Base-by-base conservation (phyloP, 345 rosid species). In the Clausena lansium region DNA sequence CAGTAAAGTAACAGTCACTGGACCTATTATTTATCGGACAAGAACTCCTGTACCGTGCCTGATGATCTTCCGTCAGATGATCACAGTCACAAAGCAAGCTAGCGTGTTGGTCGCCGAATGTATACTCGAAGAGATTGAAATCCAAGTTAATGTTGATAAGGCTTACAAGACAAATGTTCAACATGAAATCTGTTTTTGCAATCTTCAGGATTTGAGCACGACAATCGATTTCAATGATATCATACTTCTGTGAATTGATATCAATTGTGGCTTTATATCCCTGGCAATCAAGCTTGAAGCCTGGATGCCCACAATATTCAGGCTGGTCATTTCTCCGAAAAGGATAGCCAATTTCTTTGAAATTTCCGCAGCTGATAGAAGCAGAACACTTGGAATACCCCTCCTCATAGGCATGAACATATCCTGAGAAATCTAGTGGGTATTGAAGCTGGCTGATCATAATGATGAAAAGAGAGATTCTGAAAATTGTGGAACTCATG, bases 291-390 rank as follows among this genome's bases (percentile, higher is more conserved):
- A 80, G 73, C 61, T 64, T 41, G 41, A 73, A 77, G 7, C 39
- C 57, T 3, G 83, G 74, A 25, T 68, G 67, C 2, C 83, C 77
- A 67, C 86, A 80, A 32, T 74, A 77, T 22, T 59, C 24, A 9
- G 76, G 70, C 14, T 17, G 45, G 13, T 36, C 35, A 10, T 20
- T 50, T 41, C 14, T 36, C 83, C 79, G 57, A 11, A 76, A 74
- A 33, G 86, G 86, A n/a, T 74, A 83, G 35, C 65, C 9, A 33
- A 77, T 59, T 7, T 2, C 24, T 33, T 3, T n/a, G 50, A 75
- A 30, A 2, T 22, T 76, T 28, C 79, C 79, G 39, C 79, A 75
- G 39, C 9, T 50, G 57, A 80, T 75, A 6, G 62, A 5, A 30
- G 52, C 14, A 20, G 32, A 19, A 67, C 78, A 79, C 0, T 9